Conservation (phyloP, 1,284 basidiomycete genomes). For the Apiotrichum porosum region DNA sequence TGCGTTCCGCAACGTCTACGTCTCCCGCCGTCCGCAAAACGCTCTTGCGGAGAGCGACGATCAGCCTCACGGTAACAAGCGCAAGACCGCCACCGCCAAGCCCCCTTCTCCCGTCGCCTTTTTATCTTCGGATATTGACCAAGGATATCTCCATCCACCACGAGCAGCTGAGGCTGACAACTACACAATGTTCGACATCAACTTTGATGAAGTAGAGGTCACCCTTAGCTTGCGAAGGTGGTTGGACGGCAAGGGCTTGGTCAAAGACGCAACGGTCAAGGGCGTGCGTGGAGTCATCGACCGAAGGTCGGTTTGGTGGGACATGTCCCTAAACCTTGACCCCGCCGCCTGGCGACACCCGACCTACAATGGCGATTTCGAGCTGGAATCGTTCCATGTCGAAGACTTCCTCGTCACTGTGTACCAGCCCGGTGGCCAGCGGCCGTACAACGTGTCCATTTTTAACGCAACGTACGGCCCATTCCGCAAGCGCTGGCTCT, state of each 20-base stretch:
- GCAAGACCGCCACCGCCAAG: constrained; percentile 27
- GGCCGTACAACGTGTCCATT: constrained; percentile 91
- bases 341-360: constrained; percentile 75
- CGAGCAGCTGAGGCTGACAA: constrained; percentile 50
- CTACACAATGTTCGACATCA: constrained; percentile 84
- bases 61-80: constrained; percentile 43
- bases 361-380: constrained; percentile 77
- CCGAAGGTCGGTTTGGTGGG: constrained; percentile 82
- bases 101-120: constrained; percentile 38
- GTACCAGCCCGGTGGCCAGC: constrained; percentile 86
- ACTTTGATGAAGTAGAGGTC: constrained; percentile 91
- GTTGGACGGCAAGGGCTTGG: constrained; percentile 91
- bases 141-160: constrained; percentile 31
- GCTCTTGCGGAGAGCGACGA: constrained; percentile 4
- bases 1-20: constrained; percentile 93
- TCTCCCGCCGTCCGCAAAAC: constrained; percentile 70
- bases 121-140: constrained; percentile 35
- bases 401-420: constrained; percentile 93
- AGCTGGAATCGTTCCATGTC: constrained; percentile 79
- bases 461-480: constrained; percentile 85
- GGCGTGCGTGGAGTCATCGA: constrained; percentile 93
- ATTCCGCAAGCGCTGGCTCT: constrained; percentile 90
- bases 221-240: constrained; percentile 88
- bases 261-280: constrained; percentile 84
- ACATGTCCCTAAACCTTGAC: constrained; percentile 68